Evolutionary conservation across 2,329 filamentous ascomycete genomes (phyloP).

Genomic region (Arthrobotrys megalospora): DNA sequence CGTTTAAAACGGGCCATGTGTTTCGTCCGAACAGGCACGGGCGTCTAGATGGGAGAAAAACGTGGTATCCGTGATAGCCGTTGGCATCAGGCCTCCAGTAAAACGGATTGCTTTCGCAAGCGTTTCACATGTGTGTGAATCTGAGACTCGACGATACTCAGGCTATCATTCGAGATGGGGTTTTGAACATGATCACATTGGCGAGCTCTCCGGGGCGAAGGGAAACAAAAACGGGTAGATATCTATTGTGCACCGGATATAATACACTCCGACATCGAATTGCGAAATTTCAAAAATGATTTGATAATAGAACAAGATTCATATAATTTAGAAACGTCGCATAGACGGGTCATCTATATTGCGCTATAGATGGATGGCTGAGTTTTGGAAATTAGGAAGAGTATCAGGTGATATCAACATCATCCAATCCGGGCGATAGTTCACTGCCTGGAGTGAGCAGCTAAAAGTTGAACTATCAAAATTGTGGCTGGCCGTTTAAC

Average conservation of each 20-base stretch:
- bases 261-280: neutral
- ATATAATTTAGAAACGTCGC: slow-evolving; percentile 6
- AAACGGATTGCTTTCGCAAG: slow-evolving; percentile 13
- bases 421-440: slow-evolving; percentile 14
- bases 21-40: slow-evolving; percentile 25
- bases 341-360: slow-evolving; percentile 10
- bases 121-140: slow-evolving; percentile 47
- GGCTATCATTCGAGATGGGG: neutral
- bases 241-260: neutral
- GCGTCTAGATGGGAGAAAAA: slow-evolving; percentile 7
- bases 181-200: slow-evolving; percentile 13
- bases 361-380: slow-evolving; percentile 23
- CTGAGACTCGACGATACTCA: slow-evolving; percentile 22
- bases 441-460: neutral
- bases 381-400: slow-evolving; percentile 3
- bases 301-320: neutral
- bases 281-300: neutral
- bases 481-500: slow-evolving; percentile 15
- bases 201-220: slow-evolving; percentile 6
- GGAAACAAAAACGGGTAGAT: slow-evolving; percentile 31
- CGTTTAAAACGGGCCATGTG: slow-evolving; percentile 20
- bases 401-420: slow-evolving; percentile 29
- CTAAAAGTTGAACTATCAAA: slow-evolving; percentile 2
- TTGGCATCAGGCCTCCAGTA: slow-evolving; percentile 17
- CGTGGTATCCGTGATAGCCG: slow-evolving; percentile 26